phyloP scores from a whole-genome alignment of 345 rosid genomes.

The Linum tenue region DNA sequence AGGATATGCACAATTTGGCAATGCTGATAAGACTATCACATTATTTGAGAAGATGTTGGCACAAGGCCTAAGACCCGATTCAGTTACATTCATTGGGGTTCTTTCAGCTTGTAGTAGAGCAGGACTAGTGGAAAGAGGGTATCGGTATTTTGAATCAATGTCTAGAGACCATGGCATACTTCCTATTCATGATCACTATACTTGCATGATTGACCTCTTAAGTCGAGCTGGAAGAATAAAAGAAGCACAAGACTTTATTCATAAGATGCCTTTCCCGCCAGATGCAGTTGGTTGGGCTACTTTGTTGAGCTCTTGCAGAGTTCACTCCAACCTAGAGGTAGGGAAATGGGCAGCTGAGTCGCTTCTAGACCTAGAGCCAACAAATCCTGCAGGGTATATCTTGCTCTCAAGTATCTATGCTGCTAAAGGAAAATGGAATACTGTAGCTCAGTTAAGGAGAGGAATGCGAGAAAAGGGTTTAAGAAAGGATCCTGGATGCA shows the following conservation, averaged over 20 bases:
- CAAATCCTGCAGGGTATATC: constrained; percentile 70
- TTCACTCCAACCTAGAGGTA: constrained; percentile 51
- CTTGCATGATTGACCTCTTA: constrained; percentile 90
- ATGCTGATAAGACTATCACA: constrained; percentile 60
- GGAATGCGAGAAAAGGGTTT: constrained; percentile 67
- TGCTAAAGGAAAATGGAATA: constrained; percentile 55
- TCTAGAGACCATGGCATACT: constrained; percentile 41
- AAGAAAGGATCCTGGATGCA: constrained; percentile 81
- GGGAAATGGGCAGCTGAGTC: constrained; percentile 84
- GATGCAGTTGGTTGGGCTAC: constrained; percentile 85
- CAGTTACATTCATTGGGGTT: constrained; percentile 75
- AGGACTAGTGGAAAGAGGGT: constrained; percentile 76
- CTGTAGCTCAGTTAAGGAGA: constrained; percentile 52
- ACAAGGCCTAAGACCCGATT: constrained; percentile 70
- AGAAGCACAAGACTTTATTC: constrained; percentile 65
- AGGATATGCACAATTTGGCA: constrained; percentile 79
- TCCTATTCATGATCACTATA: constrained; percentile 59
- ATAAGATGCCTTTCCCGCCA: constrained; percentile 64
- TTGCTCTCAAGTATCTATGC: constrained; percentile 74
- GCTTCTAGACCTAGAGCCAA: constrained; percentile 65
- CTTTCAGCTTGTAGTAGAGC: constrained; percentile 93
- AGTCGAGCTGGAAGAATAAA: constrained; percentile 81
- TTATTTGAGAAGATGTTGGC: constrained; percentile 68
- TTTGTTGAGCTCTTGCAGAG: constrained; percentile 78
- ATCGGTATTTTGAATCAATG: constrained; percentile 58